These are phyloP conservation scores for Dioscorea alata DNA, from an alignment of 106 monocot genomes.

Conservation along the genomic window DNA sequence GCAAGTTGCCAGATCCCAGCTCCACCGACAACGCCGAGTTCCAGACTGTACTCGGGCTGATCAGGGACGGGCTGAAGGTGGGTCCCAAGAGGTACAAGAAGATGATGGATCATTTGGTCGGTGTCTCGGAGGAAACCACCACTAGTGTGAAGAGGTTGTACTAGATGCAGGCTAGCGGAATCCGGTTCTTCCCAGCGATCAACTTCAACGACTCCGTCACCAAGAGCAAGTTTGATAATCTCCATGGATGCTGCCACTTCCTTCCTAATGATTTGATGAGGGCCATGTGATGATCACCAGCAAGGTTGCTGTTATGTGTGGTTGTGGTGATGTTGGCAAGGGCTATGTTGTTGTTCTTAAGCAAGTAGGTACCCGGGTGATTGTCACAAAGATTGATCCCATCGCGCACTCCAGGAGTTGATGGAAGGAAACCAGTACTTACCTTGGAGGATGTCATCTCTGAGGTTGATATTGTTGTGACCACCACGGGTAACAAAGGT, in stretches of 20 bases:
- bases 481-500: constrained; percentile 94
- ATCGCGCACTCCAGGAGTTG: constrained; percentile 83
- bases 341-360: constrained; percentile 77
- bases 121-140: constrained; percentile 78
- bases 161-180: constrained; percentile 73
- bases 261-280: constrained; percentile 86
- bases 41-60: constrained; percentile 68
- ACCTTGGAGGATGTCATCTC: constrained; percentile 67
- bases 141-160: constrained; percentile 78
- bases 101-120: constrained; percentile 77
- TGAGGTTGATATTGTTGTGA: constrained; percentile 77
- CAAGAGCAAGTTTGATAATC: constrained; percentile 96
- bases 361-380: constrained; percentile 81
- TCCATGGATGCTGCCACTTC: constrained; percentile 84
- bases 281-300: constrained; percentile 87
- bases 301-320: constrained; percentile 76
- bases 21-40: constrained; percentile 74
- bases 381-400: constrained; percentile 82
- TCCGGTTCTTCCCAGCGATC: constrained; percentile 70
- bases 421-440: constrained; percentile 78
- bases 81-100: constrained; percentile 61
- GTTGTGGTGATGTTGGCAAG: constrained; percentile 86
- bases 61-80: constrained; percentile 53
- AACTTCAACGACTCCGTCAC: constrained; percentile 85
- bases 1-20: constrained; percentile 54